Conservation (phyloP, 2,329 filamentous ascomycete species). For the Aureobasidium namibiae region DNA sequence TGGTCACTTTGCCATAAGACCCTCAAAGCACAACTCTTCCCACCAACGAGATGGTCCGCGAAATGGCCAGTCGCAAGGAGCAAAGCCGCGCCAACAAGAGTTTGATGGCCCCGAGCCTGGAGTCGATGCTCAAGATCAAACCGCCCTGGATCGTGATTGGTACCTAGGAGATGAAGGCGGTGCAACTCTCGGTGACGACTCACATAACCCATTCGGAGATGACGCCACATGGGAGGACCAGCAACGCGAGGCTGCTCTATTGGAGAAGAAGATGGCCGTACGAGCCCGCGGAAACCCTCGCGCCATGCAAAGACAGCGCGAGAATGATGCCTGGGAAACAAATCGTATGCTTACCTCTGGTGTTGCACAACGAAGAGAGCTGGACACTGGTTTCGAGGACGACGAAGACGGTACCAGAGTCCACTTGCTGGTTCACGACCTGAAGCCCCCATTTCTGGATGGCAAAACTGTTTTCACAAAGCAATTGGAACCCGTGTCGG, state of each 20-base stretch:
- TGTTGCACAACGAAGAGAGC: slow-evolving; percentile 80
- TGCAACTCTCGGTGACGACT: slow-evolving; percentile 80
- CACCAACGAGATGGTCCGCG: slow-evolving; percentile 13
- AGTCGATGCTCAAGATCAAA: slow-evolving; percentile 57
- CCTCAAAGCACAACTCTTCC: slow-evolving; percentile 30
- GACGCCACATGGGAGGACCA: slow-evolving; percentile 67
- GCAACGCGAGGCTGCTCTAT: slow-evolving; percentile 62
- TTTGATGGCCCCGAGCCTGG: slow-evolving; percentile 56
- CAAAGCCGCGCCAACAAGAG: slow-evolving; percentile 43
- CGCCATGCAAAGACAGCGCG: slow-evolving; percentile 77
- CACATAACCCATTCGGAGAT: slow-evolving; percentile 84
- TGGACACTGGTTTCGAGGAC: slow-evolving; percentile 74
- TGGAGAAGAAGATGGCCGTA: slow-evolving; percentile 64
- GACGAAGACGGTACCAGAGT: slow-evolving; percentile 86
- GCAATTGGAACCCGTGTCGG: slow-evolving; percentile 88
- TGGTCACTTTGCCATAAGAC: slow-evolving; percentile 42
- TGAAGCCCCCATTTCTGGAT: slow-evolving; percentile 90
- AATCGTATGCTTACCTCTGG: slow-evolving; percentile 97
- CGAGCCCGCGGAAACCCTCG: slow-evolving; percentile 48
- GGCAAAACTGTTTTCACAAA: slow-evolving; percentile 95
- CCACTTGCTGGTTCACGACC: slow-evolving; percentile 85
- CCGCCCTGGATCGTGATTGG: slow-evolving; percentile 82
- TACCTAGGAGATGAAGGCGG: slow-evolving; percentile 81
- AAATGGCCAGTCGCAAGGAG: slow-evolving; percentile 25
- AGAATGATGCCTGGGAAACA: slow-evolving; percentile 96